Base-by-base conservation (phyloP, 140 eudicot genomes). In the Oenanthe javanica region DNA sequence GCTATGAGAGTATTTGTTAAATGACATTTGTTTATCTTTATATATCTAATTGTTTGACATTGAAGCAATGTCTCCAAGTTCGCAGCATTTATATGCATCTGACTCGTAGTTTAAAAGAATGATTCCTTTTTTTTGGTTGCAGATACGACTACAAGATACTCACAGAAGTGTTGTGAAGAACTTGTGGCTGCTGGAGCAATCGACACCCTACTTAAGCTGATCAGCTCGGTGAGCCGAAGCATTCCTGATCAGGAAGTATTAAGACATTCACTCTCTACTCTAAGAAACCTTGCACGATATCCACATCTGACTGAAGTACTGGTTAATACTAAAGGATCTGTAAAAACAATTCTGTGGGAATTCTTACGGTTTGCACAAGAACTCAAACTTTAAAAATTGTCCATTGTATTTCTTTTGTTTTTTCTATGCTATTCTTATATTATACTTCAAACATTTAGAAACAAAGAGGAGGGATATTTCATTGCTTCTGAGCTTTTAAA, bases 171-270 rank as follows among this genome's bases (percentile, higher is more conserved):
- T 23, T 94, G 99, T 71, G 97, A 94, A 80, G 87, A 88, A 82
- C 97, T 94, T 70, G 99, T 94, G 45, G 93, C 77, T 61, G 99
- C 91, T 19, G 95, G 99, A 67, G 99, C 97, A 52, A 81, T 94
- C 19, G 82, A 83, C 80, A 90, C 90, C 5, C 80, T 94, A 49
- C 90, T 94, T 70, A 84, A 79, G 84, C 87, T 90, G 42, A 83
- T 94, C 27, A 80, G 88, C 46, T 88, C 96, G 18, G 90, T 94
- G 66, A 94, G 96, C 85, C 87, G 97, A 72, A 94, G 98, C 84
- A 92, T 94, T 82, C 96, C 91, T 52, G 98, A 94, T 76, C 97
- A 92, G 43, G 92, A 94, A 83, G 90, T 94, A 77, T 81, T 94
- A 45, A 89, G 87, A 72, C 93, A 89, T 83, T 79, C 92, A 31